Evolutionary conservation across 805 yeast species (phyloP).

Genomic region (Yamadazyma sp.): DNA sequence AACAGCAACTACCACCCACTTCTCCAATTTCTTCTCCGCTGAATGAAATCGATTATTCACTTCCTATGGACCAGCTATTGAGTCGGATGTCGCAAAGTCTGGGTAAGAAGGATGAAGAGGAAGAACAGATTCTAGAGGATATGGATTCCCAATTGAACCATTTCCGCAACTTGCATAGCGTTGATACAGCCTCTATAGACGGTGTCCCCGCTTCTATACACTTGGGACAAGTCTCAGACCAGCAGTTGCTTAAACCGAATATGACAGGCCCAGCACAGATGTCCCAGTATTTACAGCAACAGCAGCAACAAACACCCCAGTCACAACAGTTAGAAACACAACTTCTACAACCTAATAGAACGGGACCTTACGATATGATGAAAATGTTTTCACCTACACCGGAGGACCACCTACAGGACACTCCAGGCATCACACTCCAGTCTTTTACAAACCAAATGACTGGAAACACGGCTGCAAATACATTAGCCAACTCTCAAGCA

Average conservation of each 20-base stretch:
- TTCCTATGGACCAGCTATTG: constrained; percentile 78
- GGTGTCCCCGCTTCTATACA: constrained; percentile 65
- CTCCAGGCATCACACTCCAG: constrained; percentile 38
- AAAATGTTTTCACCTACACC: constrained; percentile 17
- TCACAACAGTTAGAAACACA: constrained; percentile 1
- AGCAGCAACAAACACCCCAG: constrained; percentile 1
- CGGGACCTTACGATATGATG: constrained; percentile 40
- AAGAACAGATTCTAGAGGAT: constrained; percentile 67
- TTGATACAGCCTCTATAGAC: constrained; percentile 71
- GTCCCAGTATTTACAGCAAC: constrained; percentile 23
- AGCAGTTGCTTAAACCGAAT: constrained; percentile 36
- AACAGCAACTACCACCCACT: constrained; percentile 19
- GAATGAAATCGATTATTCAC: constrained; percentile 51
- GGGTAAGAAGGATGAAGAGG: constrained; percentile 40
- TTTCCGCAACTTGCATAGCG: constrained; percentile 69
- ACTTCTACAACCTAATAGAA: constrained; percentile 34
- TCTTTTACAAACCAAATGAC: constrained; percentile 45
- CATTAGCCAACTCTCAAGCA: constrained; percentile 39
- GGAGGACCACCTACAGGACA: constrained; percentile 6
- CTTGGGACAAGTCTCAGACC: constrained; percentile 16
- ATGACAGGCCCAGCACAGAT: constrained; percentile 49
- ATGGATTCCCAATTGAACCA: constrained; percentile 71
- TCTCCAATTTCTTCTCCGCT: constrained; percentile 20
- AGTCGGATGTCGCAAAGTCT: constrained; percentile 26
- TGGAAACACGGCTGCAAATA: constrained; percentile 31